Conservation (phyloP, 441 rosid species). For the Gossypium schwendimanii region DNA sequence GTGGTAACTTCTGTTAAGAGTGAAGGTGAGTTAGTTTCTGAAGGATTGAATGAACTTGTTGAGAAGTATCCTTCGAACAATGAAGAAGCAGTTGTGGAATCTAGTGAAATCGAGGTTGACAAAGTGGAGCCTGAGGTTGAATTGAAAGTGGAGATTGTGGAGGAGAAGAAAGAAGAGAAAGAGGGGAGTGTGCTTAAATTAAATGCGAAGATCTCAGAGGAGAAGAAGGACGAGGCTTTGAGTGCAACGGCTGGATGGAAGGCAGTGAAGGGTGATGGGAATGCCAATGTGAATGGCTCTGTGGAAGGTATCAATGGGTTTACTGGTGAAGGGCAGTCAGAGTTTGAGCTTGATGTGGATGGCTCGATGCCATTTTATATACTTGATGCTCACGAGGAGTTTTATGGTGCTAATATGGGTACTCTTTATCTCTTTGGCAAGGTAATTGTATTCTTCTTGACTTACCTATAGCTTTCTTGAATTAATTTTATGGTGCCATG, state of each 20-base stretch:
- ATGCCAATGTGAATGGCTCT: slow-evolving; percentile 22
- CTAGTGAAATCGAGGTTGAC: slow-evolving; percentile 14
- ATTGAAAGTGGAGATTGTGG: slow-evolving; percentile 15
- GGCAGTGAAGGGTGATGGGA: slow-evolving; percentile 42
- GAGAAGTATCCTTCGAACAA: slow-evolving; percentile 16
- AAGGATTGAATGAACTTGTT: slow-evolving; percentile 15
- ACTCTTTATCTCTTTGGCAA: slow-evolving; percentile 82
- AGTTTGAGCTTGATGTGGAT: slow-evolving; percentile 63
- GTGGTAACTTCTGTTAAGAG: slow-evolving; percentile 17
- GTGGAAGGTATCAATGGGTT: slow-evolving; percentile 25
- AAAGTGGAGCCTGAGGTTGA: slow-evolving; percentile 15
- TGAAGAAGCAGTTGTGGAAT: slow-evolving; percentile 15
- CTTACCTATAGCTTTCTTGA: not conserved
- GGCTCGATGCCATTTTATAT: slow-evolving; percentile 70
- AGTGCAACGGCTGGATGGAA: slow-evolving; percentile 89
- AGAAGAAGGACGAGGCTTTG: slow-evolving; percentile 52
- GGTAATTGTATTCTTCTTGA: slow-evolving; percentile 32
- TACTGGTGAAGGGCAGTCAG: slow-evolving; percentile 36
- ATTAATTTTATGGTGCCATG: not conserved
- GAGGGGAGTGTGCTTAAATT: slow-evolving; percentile 31
- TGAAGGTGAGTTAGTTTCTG: slow-evolving; percentile 21
- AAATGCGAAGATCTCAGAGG: slow-evolving; percentile 59
- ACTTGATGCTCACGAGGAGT: slow-evolving; percentile 82
- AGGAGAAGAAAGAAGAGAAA: slow-evolving; percentile 22
- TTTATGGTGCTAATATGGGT: slow-evolving; percentile 72